Conservation (phyloP, 2,329 filamentous ascomycete genomes). For the Achaetomium macrosporum region DNA sequence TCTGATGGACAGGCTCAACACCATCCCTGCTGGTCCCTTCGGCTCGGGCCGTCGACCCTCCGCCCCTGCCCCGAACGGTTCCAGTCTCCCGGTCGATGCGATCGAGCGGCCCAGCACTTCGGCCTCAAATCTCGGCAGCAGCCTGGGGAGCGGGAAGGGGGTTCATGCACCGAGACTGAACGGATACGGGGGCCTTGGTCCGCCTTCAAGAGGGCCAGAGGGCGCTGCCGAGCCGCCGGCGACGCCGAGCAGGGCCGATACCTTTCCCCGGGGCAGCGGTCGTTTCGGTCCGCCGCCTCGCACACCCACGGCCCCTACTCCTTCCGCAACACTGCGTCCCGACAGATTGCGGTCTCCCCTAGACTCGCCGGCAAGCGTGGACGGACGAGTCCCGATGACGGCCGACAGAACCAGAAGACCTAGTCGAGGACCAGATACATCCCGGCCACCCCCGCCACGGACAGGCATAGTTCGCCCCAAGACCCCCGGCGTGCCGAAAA, state of each 20-base stretch:
- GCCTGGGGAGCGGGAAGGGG: conserved; percentile 28
- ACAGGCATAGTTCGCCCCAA: conserved; percentile 41
- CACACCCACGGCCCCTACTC: conserved; percentile 42
- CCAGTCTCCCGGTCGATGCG: background rate
- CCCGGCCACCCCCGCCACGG: conserved; percentile 48
- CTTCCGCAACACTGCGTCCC: conserved; percentile 30
- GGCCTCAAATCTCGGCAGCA: conserved; percentile 31
- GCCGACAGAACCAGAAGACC: conserved; percentile 32
- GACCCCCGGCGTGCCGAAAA: conserved; percentile 33
- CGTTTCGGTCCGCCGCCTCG: conserved; percentile 36
- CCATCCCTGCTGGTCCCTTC: conserved; percentile 50
- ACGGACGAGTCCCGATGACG: conserved; percentile 22
- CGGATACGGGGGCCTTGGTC: conserved; percentile 54
- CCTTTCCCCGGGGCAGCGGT: conserved; percentile 42
- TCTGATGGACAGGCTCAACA: conserved; percentile 58
- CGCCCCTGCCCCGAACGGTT: background rate
- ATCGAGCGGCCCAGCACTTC: conserved; percentile 29
- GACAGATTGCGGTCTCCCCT: conserved; percentile 20
- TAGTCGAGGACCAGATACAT: conserved; percentile 45
- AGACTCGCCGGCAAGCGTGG: conserved; percentile 18
- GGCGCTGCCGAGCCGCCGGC: conserved; percentile 35
- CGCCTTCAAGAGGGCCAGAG: conserved; percentile 36
- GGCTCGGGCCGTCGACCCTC: conserved; percentile 39
- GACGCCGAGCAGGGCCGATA: conserved; percentile 43
- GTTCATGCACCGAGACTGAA: conserved; percentile 43